Conservation (phyloP, 306 rosid species). For the Cucurbita argyrosperma region DNA sequence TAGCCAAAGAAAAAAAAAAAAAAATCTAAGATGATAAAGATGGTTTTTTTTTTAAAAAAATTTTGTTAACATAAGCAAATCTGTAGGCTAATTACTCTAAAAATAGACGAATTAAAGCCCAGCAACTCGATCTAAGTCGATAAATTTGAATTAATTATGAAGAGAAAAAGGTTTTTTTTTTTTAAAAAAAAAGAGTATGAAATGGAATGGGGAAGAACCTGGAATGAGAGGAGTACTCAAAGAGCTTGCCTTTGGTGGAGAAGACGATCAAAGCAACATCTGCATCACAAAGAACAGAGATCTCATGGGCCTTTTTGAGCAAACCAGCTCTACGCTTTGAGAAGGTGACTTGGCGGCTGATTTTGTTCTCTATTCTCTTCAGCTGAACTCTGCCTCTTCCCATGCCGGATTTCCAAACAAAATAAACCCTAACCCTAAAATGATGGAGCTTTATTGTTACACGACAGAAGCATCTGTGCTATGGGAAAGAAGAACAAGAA, state of each 20-base stretch:
- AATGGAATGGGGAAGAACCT: conserved; percentile 20
- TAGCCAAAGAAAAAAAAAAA: background rate
- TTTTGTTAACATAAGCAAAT: background rate
- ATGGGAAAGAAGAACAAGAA: background rate
- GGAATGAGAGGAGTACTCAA: conserved; percentile 44
- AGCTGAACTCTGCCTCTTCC: conserved; percentile 76
- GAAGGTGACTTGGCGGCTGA: conserved; percentile 69
- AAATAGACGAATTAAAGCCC: background rate
- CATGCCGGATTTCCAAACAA: conserved; percentile 14
- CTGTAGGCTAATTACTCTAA: background rate
- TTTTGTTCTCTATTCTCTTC: conserved; percentile 78
- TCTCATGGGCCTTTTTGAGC: conserved; percentile 71
- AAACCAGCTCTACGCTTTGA: conserved; percentile 56
- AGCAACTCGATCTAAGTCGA: background rate
- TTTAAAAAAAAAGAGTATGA: too few species aligned
- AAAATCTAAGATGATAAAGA: background rate
- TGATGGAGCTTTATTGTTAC: background rate
- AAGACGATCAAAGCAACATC: conserved; percentile 62
- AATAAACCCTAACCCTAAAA: background rate
- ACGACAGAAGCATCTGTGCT: background rate
- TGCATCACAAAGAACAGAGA: conserved; percentile 71
- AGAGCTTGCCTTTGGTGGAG: conserved; percentile 57
- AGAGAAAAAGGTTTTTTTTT: too few species aligned
- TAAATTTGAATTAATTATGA: too few species aligned
- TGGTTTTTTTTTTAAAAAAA: background rate